Conservation (phyloP, 164 flowering plant species). For the Magnolia changhungtana region DNA sequence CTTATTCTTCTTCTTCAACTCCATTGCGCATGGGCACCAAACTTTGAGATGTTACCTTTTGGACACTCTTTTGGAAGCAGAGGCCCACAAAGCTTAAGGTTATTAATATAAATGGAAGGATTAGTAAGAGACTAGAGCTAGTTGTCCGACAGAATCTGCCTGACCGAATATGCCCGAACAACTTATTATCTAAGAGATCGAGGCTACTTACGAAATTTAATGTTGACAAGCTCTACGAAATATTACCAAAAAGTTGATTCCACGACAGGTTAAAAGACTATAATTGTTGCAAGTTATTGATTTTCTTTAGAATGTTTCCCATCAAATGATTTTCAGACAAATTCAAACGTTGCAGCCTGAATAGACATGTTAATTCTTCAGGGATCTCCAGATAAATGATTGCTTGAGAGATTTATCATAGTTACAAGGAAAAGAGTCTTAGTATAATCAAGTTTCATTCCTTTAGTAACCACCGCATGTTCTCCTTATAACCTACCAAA, state of each 20-base stretch:
- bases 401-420: slow-evolving; percentile 8
- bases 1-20: neutral
- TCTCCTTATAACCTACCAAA: neutral
- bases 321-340: neutral
- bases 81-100: slow-evolving; percentile 11
- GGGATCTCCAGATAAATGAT: slow-evolving; percentile 28
- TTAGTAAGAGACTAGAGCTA: neutral
- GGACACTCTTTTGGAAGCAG: neutral
- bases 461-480: neutral
- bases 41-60: neutral
- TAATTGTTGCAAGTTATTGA: slow-evolving; percentile 7
- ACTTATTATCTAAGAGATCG: slow-evolving; percentile 6
- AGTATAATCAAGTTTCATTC: neutral
- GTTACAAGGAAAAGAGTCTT: neutral
- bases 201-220: neutral
- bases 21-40: neutral
- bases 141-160: neutral
- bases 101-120: slow-evolving; percentile 3
- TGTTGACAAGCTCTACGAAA: neutral
- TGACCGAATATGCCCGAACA: neutral
- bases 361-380: neutral
- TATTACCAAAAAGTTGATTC: neutral
- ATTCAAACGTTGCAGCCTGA: neutral
- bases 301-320: slow-evolving; percentile 10
- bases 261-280: slow-evolving; percentile 6